Conservation (phyloP, 169 alveolate species). For the Plasmodium adleri region DNA sequence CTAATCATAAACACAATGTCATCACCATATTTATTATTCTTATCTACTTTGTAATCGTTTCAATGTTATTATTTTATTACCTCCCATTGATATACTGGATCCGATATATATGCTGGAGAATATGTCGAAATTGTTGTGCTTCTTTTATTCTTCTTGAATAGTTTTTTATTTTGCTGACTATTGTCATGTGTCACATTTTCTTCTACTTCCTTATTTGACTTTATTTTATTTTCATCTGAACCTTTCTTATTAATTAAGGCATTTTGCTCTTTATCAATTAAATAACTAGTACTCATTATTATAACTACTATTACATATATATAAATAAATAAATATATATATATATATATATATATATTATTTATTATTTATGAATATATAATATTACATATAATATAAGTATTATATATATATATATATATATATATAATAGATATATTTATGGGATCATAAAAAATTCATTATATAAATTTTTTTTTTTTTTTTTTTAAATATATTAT, state of each 20-base stretch:
- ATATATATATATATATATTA: background rate
- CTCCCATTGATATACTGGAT: conserved; percentile 74
- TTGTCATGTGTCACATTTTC: background rate
- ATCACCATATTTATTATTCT: no score
- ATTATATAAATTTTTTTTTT: no score
- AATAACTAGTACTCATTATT: background rate
- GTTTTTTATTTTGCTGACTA: background rate
- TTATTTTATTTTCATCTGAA: conserved; percentile 12
- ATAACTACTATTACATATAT: background rate
- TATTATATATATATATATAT: conserved; percentile 1
- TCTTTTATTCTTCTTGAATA: background rate
- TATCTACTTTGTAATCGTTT: background rate
- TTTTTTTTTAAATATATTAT: no score
- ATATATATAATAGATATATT: background rate
- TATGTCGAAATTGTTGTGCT: conserved; percentile 45
- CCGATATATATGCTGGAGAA: conserved; percentile 74
- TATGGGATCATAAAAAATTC: no score
- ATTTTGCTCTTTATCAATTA: conserved; percentile 3
- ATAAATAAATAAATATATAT: background rate
- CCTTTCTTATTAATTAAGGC: conserved; percentile 1
- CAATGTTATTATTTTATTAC: conserved; percentile 15
- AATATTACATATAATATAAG: background rate
- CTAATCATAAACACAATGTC: no score
- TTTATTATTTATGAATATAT: background rate
- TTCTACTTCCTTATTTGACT: background rate